Conservation (phyloP, 2,329 filamentous ascomycete species). For the Akanthomyces dipterigenus region DNA sequence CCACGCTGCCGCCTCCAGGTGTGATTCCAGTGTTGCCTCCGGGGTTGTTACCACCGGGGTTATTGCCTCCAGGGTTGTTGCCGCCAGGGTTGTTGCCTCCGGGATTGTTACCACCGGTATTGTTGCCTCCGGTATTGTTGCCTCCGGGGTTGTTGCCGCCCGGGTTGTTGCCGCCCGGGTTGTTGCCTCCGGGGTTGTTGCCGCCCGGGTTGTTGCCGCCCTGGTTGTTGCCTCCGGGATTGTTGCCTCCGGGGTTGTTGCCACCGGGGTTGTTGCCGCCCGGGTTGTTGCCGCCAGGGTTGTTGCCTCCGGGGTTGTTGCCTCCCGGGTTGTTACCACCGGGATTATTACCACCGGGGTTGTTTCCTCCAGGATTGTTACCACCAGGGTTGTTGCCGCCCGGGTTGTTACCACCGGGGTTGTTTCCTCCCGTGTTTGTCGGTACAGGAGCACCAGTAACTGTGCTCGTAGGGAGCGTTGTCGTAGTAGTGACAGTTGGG, state of each 20-base stretch:
- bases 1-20: not conserved
- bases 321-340: not conserved
- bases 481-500: not conserved
- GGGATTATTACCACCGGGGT: not conserved
- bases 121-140: not conserved
- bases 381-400: not conserved
- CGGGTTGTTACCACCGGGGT: not conserved
- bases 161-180: not conserved
- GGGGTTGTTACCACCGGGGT: not conserved
- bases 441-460: not conserved
- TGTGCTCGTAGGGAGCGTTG: not conserved
- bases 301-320: not conserved
- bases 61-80: not conserved
- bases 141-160: not conserved
- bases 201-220: not conserved
- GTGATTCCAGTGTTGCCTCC: not conserved
- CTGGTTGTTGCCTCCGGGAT: not conserved
- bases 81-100: not conserved
- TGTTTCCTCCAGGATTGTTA: not conserved
- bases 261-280: not conserved
- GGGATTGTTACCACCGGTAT: not conserved
- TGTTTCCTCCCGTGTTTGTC: not conserved
- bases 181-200: not conserved
- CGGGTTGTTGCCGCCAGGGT: not conserved
- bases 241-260: not conserved